Evolutionary conservation across 805 yeast genomes (phyloP).

Genomic region (Candida loeiensis): DNA sequence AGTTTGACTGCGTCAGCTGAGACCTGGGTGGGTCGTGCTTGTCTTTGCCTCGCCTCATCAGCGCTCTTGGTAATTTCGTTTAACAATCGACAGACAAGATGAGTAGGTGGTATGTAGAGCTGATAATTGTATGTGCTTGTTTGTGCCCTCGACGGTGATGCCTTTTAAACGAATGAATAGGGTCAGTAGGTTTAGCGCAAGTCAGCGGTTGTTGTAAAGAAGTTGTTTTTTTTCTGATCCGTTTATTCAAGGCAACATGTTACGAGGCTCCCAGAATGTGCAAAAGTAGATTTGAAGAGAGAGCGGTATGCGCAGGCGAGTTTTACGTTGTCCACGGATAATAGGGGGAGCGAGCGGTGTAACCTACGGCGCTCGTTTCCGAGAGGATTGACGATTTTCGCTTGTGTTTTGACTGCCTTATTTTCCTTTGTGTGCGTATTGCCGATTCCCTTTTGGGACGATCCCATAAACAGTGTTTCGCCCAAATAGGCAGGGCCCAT

Average conservation of each 20-base stretch:
- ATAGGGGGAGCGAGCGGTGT: too few relatives aligned
- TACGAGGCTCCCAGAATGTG: background rate
- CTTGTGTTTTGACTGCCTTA: background rate
- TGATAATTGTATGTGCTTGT: too few relatives aligned
- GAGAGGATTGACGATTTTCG: background rate
- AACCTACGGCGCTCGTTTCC: background rate
- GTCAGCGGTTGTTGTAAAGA: background rate
- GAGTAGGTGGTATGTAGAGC: background rate
- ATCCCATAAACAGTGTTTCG: background rate
- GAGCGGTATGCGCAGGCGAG: too few relatives aligned
- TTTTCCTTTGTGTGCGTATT: background rate
- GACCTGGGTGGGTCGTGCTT: slow-evolving; percentile 1
- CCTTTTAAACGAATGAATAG: slow-evolving; percentile 3
- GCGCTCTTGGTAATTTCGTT: background rate
- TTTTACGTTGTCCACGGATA: too few relatives aligned
- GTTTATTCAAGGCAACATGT: background rate
- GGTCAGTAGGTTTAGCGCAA: background rate
- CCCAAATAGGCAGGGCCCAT: background rate
- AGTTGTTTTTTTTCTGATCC: slow-evolving; percentile 1
- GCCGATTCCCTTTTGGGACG: background rate
- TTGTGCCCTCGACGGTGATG: slow-evolving; percentile 1
- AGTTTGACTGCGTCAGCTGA: slow-evolving; percentile 4
- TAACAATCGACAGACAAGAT: background rate
- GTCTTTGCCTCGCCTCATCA: slow-evolving; percentile 4
- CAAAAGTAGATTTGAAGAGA: background rate